These are phyloP conservation scores for Periglandula ipomoeae DNA, from an alignment of 2,329 filamentous ascomycete genomes.

Conservation along the genomic window DNA sequence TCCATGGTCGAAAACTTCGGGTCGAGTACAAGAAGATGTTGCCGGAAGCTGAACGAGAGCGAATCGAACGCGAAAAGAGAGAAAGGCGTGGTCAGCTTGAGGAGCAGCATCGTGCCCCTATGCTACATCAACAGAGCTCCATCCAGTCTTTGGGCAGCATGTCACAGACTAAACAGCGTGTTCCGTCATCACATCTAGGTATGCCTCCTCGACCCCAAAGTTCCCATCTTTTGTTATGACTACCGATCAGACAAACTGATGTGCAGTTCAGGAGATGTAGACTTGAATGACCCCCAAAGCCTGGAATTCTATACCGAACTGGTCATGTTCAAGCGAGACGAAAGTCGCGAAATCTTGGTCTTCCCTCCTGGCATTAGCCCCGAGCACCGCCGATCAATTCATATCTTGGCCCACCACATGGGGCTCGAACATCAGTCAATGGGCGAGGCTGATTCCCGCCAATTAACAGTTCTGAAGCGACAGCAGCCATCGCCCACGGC, in stretches of 20 bases:
- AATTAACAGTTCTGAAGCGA: conserved; percentile 80
- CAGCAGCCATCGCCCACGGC: conserved; percentile 43
- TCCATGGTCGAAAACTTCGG: conserved; percentile 86
- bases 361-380: conserved; percentile 77
- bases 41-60: conserved; percentile 83
- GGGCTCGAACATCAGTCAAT: conserved; percentile 84
- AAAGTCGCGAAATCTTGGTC: conserved; percentile 67
- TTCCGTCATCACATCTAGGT: conserved; percentile 35
- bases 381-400: conserved; percentile 78
- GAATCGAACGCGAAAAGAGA: conserved; percentile 94
- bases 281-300: conserved; percentile 84
- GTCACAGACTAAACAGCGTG: conserved; percentile 51
- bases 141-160: conserved; percentile 67
- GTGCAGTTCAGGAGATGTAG: conserved; percentile 49
- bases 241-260: background rate
- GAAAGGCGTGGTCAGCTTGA: conserved; percentile 93
- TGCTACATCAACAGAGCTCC: conserved; percentile 76
- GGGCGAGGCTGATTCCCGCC: conserved; percentile 76
- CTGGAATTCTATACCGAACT: conserved; percentile 87
- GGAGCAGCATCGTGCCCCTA: conserved; percentile 79
- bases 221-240: background rate
- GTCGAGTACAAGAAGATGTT: conserved; percentile 99
- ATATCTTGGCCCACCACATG: conserved; percentile 93
- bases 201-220: conserved; percentile 9
- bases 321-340: conserved; percentile 77